Conservation (phyloP, 2,329 filamentous ascomycete species). For the Diaporthe amygdali region DNA sequence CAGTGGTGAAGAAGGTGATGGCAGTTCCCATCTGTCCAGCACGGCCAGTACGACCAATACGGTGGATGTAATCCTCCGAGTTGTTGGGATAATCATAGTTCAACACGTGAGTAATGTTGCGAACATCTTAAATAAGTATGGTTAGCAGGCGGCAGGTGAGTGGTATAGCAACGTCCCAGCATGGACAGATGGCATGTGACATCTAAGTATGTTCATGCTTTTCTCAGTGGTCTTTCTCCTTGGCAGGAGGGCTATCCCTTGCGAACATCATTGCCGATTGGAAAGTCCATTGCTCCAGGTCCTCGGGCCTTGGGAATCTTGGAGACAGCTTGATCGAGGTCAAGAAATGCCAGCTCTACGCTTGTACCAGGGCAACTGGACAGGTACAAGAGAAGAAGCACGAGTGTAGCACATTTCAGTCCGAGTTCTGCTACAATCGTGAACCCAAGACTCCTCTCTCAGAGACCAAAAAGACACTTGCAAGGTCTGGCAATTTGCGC, state of each 20-base stretch:
- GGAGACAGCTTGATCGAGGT: conserved; percentile 73
- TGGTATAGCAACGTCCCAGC: conserved; percentile 69
- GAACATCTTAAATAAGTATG: conserved; percentile 87
- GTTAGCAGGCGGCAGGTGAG: conserved; percentile 74
- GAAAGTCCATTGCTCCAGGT: conserved; percentile 59
- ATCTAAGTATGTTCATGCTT: conserved; percentile 57
- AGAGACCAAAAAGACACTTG: conserved; percentile 78
- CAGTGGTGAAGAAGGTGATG: conserved; percentile 98
- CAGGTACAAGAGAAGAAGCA: conserved; percentile 77
- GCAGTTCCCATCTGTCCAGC: conserved; percentile 94
- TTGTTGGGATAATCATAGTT: conserved; percentile 99
- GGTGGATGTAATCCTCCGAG: conserved; percentile 97
- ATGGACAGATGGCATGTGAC: conserved; percentile 48
- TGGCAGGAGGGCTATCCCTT: conserved; percentile 65
- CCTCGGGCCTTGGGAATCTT: conserved; percentile 63
- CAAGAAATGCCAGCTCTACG: conserved; percentile 81
- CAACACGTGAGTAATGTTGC: conserved; percentile 99
- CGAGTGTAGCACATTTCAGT: conserved; percentile 68
- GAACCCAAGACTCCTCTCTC: conserved; percentile 87
- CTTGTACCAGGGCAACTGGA: conserved; percentile 69
- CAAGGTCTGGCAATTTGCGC: conserved; percentile 89
- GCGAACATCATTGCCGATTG: conserved; percentile 57
- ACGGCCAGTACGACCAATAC: conserved; percentile 94
- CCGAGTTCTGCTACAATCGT: conserved; percentile 62
- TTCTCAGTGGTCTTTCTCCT: conserved; percentile 57